phyloP scores from a whole-genome alignment of 2,329 filamentous ascomycete genomes.

The Pyrenophora seminiperda region DNA sequence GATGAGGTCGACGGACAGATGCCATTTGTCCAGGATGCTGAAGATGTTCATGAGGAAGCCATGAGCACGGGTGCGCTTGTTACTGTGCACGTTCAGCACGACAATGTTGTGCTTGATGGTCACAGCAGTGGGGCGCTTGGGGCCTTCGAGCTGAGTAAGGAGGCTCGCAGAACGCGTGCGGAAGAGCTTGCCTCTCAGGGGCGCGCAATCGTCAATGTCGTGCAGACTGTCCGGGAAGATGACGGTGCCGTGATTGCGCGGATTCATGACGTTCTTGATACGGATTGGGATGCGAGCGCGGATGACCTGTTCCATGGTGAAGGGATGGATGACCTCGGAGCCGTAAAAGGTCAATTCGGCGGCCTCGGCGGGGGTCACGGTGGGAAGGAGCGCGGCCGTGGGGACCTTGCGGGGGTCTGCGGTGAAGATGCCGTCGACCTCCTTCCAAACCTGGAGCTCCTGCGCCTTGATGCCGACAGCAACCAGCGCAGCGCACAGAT shows the following conservation, averaged over 20 bases:
- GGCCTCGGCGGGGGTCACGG: conserved; percentile 92
- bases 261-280: conserved; percentile 92
- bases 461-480: conserved; percentile 85
- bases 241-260: conserved; percentile 76
- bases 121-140: conserved; percentile 66
- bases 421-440: conserved; percentile 94
- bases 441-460: conserved; percentile 98
- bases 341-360: conserved; percentile 81
- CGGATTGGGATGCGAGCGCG: conserved; percentile 80
- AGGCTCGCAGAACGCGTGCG: conserved; percentile 54
- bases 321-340: conserved; percentile 94
- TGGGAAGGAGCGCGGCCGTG: conserved; percentile 84
- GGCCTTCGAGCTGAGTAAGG: conserved; percentile 52
- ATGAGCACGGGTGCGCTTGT: conserved; percentile 93
- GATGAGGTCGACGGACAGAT: conserved; percentile 92
- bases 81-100: conserved; percentile 97
- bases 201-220: conserved; percentile 58
- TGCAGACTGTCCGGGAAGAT: conserved; percentile 76
- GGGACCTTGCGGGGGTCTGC: conserved; percentile 87
- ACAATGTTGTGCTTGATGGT: conserved; percentile 98
- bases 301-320: conserved; percentile 94
- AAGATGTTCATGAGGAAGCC: conserved; percentile 96
- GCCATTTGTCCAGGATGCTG: conserved; percentile 82
- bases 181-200: conserved; percentile 63
- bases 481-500: conserved; percentile 89